Conservation (phyloP, 1,284 basidiomycete species). For the Lignosus rhinocerotis region DNA sequence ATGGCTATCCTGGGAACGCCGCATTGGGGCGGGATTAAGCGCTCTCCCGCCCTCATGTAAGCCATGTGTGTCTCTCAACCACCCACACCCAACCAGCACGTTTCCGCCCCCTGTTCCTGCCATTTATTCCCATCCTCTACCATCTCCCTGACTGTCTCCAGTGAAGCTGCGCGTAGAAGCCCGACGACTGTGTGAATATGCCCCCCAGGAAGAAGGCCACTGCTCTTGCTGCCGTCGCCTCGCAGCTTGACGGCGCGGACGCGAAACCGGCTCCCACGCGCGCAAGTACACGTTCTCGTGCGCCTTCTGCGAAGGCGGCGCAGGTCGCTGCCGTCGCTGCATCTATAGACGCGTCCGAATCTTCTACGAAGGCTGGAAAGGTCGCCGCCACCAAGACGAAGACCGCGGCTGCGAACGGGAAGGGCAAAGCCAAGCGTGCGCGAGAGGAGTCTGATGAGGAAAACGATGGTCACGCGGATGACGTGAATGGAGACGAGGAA, state of each 20-base stretch:
- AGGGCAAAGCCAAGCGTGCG: slow-evolving; percentile 30
- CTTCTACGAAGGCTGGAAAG: slow-evolving; percentile 7
- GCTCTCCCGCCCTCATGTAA: slow-evolving; percentile 7
- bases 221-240: slow-evolving; percentile 8
- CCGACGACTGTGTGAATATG: slow-evolving; percentile 20
- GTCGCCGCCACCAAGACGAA: slow-evolving; percentile 15
- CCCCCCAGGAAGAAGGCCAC: slow-evolving; percentile 35
- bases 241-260: slow-evolving; percentile 9
- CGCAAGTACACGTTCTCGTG: slow-evolving; percentile 20
- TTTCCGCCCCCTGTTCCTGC: not conserved
- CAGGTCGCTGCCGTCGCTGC: slow-evolving; percentile 17
- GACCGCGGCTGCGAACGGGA: slow-evolving; percentile 21
- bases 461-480: slow-evolving; percentile 20
- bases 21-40: not conserved
- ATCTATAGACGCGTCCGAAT: slow-evolving; percentile 11
- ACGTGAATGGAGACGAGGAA: slow-evolving; percentile 20
- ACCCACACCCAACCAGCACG: not conserved
- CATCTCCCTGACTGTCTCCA: not conserved
- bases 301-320: slow-evolving; percentile 28
- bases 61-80: not conserved
- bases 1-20: not conserved
- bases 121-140: not conserved
- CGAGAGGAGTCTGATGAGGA: slow-evolving; percentile 28
- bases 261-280: slow-evolving; percentile 18
- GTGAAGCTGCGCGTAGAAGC: not conserved